phyloP scores from a whole-genome alignment of 202 grass and related monocot species.

The Cymbopogon flexuosus region DNA sequence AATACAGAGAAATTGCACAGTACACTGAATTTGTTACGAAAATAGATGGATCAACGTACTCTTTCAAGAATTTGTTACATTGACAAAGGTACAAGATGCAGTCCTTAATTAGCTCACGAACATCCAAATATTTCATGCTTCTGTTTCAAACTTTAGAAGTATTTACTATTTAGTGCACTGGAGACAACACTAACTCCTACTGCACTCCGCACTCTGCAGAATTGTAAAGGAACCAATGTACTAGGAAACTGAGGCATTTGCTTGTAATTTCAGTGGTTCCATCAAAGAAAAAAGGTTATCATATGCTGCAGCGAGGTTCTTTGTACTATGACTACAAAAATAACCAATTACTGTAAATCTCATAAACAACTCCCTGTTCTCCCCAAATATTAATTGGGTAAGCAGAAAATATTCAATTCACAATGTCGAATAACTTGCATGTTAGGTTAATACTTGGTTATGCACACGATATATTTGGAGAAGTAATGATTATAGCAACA shows the following conservation, averaged over 20 bases:
- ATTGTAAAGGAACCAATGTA: slow-evolving; percentile 15
- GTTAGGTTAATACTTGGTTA: not conserved
- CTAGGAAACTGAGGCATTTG: not conserved
- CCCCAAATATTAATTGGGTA: not conserved
- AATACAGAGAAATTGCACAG: not conserved
- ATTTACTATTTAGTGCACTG: not conserved
- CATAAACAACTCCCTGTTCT: not conserved
- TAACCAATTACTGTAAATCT: not conserved
- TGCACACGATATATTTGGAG: not conserved
- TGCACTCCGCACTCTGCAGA: not conserved
- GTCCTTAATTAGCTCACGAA: not conserved
- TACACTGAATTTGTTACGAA: not conserved
- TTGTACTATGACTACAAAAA: not conserved
- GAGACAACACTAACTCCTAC: not conserved
- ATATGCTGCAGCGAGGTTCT: not conserved
- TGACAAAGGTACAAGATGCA: slow-evolving; percentile 1
- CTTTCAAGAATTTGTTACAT: not conserved
- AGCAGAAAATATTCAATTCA: not conserved
- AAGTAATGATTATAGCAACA: not conserved
- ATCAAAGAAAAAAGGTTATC: not conserved
- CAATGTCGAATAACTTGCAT: not conserved
- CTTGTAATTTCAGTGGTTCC: not conserved
- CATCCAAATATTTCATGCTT: not conserved
- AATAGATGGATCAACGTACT: not conserved
- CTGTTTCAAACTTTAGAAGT: not conserved